Percentiles rank a stretch among this genome's conserved stretches.
phyloP scores from a whole-genome alignment of 1,284 basidiomycete species.

The Puccinia coronata region DNA sequence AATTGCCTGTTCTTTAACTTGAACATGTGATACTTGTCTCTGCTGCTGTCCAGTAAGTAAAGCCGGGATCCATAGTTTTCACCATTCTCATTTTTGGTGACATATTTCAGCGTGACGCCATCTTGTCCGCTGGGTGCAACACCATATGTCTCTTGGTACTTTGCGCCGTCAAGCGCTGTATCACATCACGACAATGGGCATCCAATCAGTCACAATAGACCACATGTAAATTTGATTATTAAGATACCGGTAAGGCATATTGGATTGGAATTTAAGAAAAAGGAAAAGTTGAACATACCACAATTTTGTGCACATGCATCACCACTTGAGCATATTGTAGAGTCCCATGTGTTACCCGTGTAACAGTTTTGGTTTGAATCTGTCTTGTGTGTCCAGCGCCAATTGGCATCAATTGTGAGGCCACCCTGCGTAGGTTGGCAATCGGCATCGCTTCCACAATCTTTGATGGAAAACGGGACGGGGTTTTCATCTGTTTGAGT shows the following conservation, averaged over 20 bases:
- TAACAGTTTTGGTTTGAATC: background rate
- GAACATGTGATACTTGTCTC: conserved; percentile 26
- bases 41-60: background rate
- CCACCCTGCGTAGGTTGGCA: background rate
- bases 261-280: background rate
- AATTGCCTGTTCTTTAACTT: conserved; percentile 30
- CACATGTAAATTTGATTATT: background rate
- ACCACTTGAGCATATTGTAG: conserved; percentile 20
- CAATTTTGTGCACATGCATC: conserved; percentile 11
- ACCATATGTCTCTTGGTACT: conserved; percentile 19
- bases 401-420: conserved; percentile 27
- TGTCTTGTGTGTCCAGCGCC: conserved; percentile 6
- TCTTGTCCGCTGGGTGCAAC: background rate
- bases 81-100: background rate
- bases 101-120: background rate
- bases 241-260: too few species aligned
- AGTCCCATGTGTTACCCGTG: background rate
- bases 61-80: background rate
- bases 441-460: background rate
- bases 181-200: background rate
- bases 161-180: background rate
- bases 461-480: background rate
- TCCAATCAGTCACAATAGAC: background rate
- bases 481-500: background rate
- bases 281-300: background rate